These are phyloP conservation scores for Piloderma croceum DNA, from an alignment of 768 basidiomycete species.

Conservation along the genomic window DNA sequence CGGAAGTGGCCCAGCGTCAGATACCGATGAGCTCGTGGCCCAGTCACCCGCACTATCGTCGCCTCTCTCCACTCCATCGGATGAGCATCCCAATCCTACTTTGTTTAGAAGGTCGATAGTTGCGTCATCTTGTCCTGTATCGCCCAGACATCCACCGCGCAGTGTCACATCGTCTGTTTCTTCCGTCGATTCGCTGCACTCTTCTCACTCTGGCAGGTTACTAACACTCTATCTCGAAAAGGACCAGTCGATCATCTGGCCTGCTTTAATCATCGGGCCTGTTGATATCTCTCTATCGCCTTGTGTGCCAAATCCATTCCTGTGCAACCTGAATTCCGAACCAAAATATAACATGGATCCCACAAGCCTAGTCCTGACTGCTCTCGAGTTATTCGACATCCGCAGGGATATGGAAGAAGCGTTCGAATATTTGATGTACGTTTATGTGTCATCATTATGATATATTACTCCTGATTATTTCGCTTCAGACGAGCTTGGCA, in stretches of 20 bases:
- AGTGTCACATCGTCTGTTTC: conserved; percentile 71
- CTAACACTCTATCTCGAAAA: conserved; percentile 80
- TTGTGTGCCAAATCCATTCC: conserved; percentile 43
- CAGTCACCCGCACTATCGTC: conserved; percentile 60
- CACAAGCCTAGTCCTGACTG: conserved; percentile 70
- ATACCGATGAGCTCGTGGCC: conserved; percentile 54
- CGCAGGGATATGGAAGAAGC: conserved; percentile 70
- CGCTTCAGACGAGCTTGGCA: conserved; percentile 71
- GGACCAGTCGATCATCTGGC: conserved; percentile 76
- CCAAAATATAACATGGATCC: conserved; percentile 81
- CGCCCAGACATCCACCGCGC: conserved; percentile 49
- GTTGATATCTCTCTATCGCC: conserved; percentile 59
- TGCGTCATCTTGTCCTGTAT: conserved; percentile 47
- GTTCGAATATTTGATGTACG: conserved; percentile 77
- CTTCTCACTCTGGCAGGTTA: conserved; percentile 52
- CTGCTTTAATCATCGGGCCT: conserved; percentile 71
- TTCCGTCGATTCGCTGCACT: conserved; percentile 67
- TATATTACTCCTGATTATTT: conserved; percentile 5
- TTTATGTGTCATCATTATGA: conserved; percentile 10
- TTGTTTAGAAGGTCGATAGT: conserved; percentile 19
- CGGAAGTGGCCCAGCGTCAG: conserved; percentile 68
- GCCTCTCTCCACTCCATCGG: conserved; percentile 53
- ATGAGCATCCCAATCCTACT: conserved; percentile 32
- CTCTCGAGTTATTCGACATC: conserved; percentile 68
- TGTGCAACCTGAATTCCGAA: conserved; percentile 31